A percentile compares a stretch with the other conserved stretches of the same genome.
Evolutionary conservation across 2,329 filamentous ascomycete genomes (phyloP).

Genomic region (Trichoderma semiorbis): DNA sequence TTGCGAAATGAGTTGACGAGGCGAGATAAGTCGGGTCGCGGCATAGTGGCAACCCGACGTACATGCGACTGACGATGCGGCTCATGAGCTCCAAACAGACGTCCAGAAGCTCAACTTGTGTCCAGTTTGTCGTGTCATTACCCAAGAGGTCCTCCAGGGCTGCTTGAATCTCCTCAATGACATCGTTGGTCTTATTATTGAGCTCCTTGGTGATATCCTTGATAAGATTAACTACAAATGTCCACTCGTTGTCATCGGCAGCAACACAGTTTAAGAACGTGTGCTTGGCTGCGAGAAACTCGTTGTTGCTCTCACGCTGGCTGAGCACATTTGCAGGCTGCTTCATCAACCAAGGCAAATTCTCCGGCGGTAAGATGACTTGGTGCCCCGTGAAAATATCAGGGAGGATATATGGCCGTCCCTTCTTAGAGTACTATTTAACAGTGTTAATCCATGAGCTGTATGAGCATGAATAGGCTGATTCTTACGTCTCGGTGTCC

Average conservation of each 20-base stretch:
- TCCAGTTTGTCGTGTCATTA: background rate
- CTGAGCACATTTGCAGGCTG: background rate
- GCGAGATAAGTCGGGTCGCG: background rate
- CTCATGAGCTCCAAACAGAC: background rate
- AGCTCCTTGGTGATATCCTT: background rate
- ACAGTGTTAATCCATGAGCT: background rate
- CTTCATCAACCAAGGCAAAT: background rate
- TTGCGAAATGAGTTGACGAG: background rate
- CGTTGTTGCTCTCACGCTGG: constrained; percentile 5
- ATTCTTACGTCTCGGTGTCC: background rate
- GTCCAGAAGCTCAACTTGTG: background rate
- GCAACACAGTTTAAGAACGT: constrained; percentile 6
- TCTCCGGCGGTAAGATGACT: background rate
- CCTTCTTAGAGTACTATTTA: background rate
- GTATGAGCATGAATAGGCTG: accelerated
- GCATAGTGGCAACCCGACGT: background rate
- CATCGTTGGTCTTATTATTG: background rate
- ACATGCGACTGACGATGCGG: constrained; percentile 1
- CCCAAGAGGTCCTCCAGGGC: background rate
- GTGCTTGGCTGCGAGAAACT: constrained; percentile 5
- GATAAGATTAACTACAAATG: background rate
- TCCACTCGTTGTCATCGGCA: background rate
- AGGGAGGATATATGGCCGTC: constrained; percentile 7
- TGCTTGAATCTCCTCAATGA: background rate
- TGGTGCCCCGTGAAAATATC: constrained; percentile 7